A percentile compares a stretch with the other conserved stretches of the same genome.
These are phyloP conservation scores for Yamadazyma songkhlaensis DNA, from an alignment of 1,139 yeast species.

Conservation along the genomic window DNA sequence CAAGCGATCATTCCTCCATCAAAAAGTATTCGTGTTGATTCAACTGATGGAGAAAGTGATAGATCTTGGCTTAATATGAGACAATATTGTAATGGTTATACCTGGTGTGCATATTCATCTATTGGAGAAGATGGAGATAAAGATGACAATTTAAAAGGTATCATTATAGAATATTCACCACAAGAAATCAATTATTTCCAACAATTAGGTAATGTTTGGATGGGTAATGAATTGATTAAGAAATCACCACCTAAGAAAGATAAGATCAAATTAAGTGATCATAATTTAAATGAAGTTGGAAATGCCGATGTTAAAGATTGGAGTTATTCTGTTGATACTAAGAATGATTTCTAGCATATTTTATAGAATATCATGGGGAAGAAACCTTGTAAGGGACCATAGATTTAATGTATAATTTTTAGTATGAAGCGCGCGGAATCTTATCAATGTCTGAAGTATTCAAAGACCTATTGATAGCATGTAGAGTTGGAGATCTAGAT, in stretches of 20 bases:
- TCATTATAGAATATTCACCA: conserved; percentile 19
- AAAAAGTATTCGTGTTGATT: conserved; percentile 12
- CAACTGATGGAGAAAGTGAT: conserved; percentile 27
- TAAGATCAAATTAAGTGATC: conserved; percentile 4
- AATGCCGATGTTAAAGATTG: conserved; percentile 3
- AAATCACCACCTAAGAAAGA: conserved; percentile 1
- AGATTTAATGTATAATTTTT: no score
- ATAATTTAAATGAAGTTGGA: conserved; percentile 1
- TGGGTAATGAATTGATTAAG: conserved; percentile 9
- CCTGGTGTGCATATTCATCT: conserved; percentile 40
- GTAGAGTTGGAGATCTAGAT: conserved; percentile 67
- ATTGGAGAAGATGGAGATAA: conserved; percentile 22
- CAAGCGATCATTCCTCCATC: conserved; percentile 35
- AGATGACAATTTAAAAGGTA: conserved; percentile 17
- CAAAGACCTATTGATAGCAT: conserved; percentile 56
- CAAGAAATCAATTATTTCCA: conserved; percentile 20
- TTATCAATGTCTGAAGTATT: no score
- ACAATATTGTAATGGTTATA: conserved; percentile 32
- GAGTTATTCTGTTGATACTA: conserved; percentile 1
- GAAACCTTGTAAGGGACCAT: no score
- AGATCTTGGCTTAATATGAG: conserved; percentile 28
- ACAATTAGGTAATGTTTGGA: conserved; percentile 30
- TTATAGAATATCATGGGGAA: no score
- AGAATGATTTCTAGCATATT: no score
- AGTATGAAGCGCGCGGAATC: no score